Evolutionary conservation across 805 yeast genomes (phyloP), one percentile per base, ranked within the genome.

Genomic region (Candida adriatica): DNA sequence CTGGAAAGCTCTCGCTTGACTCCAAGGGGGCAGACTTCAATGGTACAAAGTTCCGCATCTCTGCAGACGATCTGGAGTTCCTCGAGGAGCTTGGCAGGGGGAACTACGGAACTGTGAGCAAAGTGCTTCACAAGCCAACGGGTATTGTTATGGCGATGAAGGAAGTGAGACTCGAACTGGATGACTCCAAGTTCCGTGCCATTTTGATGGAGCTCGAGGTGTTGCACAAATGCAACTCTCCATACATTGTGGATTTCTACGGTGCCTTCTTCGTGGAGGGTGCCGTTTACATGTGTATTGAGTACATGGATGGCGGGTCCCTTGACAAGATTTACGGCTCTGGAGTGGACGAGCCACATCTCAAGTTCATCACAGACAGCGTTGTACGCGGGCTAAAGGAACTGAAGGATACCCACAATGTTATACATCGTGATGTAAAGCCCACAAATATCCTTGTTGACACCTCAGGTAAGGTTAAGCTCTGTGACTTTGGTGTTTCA

Each of bases 191-290:
- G 53, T 84, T 92, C 55, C 72, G 90, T 39, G 97, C 92, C 52
- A 92, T 92, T 43, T 64, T 92, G 47, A 92, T 92, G 97, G 98
- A 92, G 56, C 65, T 92, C 39, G 97, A 92, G 49, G 81, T 92
- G 32, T 68, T 92, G 42, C 97, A 92, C 60, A 83, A 81, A 48
- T 92, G 97, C 61, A 73, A 74, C 43, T 79, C 94, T 11, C 94
- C 92, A 3, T 85, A 75, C 55, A 88, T 92, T 53, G 96, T 92
- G 24, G 96, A 90, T 49, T 92, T 92, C 49, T 92, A 84, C 52
- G 98, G 98, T 26, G 98, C 98, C 2, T 90, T 90, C 52, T 92
- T 90, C 53, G 86, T 86, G 19, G 98, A 92, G 59, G 96, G 96
- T 28, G 95, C 96, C 1, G 98, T 90, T 17, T 92, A 88, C 60